Percentiles rank a stretch among this genome's conserved stretches.
Conservation (phyloP, 306 rosid genomes). For the Adenanthera pavonina region DNA sequence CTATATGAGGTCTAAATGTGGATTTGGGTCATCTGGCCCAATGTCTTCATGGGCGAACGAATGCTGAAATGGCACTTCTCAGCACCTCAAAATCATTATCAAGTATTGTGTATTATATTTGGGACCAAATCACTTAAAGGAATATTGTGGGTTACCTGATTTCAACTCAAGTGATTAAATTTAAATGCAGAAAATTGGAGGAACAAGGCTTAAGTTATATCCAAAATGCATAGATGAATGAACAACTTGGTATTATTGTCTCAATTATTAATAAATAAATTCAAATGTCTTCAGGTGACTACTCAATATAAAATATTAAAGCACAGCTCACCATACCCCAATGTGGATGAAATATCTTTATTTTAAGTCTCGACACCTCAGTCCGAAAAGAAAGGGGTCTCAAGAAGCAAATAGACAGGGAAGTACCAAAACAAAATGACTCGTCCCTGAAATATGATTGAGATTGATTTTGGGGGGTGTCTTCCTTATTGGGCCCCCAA, state of each 20-base stretch:
- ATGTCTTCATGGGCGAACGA: not conserved
- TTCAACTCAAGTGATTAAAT: not conserved
- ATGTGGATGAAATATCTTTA: not conserved
- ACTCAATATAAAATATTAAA: not conserved
- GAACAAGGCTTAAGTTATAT: not conserved
- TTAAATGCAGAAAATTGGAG: not conserved
- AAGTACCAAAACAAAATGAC: not conserved
- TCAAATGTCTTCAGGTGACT: no score
- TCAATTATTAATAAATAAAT: not conserved
- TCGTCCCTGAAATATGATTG: not conserved
- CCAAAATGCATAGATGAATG: not conserved
- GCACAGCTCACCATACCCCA: not conserved
- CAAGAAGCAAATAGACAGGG: not conserved
- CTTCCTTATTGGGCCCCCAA: not conserved
- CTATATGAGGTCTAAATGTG: not conserved
- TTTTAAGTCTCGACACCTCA: not conserved
- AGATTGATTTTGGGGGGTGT: not conserved
- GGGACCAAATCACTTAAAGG: not conserved
- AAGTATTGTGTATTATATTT: not conserved
- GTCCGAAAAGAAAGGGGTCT: not conserved
- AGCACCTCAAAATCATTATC: not conserved
- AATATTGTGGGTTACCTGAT: not conserved
- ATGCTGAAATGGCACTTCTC: not conserved
- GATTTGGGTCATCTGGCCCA: not conserved
- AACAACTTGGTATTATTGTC: not conserved